Evolutionary conservation across 257 asterid species (phyloP).

Genomic region (Sherardia arvensis): DNA sequence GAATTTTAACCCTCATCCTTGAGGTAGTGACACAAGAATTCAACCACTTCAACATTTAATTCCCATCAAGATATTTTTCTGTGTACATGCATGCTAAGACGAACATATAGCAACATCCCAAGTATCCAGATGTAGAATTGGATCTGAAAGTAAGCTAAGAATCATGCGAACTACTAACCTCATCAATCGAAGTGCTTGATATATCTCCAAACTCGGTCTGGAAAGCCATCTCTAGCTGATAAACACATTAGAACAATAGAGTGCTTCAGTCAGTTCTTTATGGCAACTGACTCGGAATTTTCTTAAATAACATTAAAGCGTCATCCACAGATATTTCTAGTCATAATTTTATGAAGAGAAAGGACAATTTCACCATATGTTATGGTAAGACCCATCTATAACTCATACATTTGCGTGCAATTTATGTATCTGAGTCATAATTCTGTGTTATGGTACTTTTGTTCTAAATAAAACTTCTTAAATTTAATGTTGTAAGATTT

Average conservation of each 20-base stretch:
- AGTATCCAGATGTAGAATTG: not conserved
- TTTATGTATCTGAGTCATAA: too few relatives aligned
- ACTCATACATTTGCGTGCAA: too few relatives aligned
- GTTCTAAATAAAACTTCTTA: too few relatives aligned
- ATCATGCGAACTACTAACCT: conserved; percentile 38
- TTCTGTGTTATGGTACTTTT: too few relatives aligned
- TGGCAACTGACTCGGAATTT: not conserved
- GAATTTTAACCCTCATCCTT: not conserved
- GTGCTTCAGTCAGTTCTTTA: conserved; percentile 19
- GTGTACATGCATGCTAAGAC: too few relatives aligned
- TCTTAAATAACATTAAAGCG: not conserved
- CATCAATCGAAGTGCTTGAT: conserved; percentile 52
- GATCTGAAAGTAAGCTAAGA: not conserved
- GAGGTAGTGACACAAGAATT: not conserved
- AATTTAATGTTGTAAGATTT: too few relatives aligned
- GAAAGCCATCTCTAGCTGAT: conserved; percentile 81
- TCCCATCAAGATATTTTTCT: not conserved
- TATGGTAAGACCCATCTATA: too few relatives aligned
- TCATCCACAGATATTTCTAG: not conserved
- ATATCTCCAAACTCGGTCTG: conserved; percentile 59
- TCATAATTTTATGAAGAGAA: too few relatives aligned
- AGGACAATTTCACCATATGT: too few relatives aligned
- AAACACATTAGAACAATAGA: conserved; percentile 18
- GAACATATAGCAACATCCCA: not conserved
- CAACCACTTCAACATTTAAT: not conserved